Conservation (phyloP, 176 grass and related monocot genomes). For the Avena insularis region DNA sequence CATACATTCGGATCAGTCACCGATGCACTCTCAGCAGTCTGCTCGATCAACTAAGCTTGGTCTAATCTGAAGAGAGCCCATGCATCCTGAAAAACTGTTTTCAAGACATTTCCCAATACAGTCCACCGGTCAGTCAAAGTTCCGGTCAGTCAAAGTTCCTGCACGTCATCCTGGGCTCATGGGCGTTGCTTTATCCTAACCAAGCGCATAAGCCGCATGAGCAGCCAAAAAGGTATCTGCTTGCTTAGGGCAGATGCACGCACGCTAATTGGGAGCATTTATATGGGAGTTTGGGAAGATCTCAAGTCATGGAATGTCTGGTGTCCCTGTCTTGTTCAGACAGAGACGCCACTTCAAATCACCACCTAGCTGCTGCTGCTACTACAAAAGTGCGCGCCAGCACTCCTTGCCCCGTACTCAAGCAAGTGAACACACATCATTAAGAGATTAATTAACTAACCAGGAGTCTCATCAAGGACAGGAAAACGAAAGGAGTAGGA, state of each 20-base stretch:
- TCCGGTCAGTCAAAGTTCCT: constrained; percentile 25
- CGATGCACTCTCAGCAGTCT: neutral
- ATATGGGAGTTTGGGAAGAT: constrained; percentile 40
- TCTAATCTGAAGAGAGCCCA: constrained; percentile 17
- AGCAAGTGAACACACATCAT: constrained; percentile 33
- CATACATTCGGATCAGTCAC: neutral
- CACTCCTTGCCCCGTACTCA: constrained; percentile 36
- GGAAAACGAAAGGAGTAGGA: neutral
- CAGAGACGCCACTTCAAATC: constrained; percentile 32
- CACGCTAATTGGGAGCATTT: constrained; percentile 29
- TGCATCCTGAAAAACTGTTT: neutral
- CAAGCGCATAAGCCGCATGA: constrained; percentile 38
- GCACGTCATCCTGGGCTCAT: constrained; percentile 16
- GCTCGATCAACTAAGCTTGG: neutral
- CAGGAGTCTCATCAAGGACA: neutral
- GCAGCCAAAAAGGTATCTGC: constrained; percentile 32
- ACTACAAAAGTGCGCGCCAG: constrained; percentile 15
- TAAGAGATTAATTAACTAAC: neutral
- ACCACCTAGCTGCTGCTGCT: neutral
- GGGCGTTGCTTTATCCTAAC: constrained; percentile 26
- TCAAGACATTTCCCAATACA: neutral
- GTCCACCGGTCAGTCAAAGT: constrained; percentile 21
- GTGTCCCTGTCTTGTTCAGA: constrained; percentile 30
- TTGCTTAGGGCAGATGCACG: constrained; percentile 42
- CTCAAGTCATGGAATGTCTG: constrained; percentile 58